These are phyloP conservation scores for Claviceps sp. DNA, from an alignment of 2,329 filamentous ascomycete species.

Conservation along the genomic window DNA sequence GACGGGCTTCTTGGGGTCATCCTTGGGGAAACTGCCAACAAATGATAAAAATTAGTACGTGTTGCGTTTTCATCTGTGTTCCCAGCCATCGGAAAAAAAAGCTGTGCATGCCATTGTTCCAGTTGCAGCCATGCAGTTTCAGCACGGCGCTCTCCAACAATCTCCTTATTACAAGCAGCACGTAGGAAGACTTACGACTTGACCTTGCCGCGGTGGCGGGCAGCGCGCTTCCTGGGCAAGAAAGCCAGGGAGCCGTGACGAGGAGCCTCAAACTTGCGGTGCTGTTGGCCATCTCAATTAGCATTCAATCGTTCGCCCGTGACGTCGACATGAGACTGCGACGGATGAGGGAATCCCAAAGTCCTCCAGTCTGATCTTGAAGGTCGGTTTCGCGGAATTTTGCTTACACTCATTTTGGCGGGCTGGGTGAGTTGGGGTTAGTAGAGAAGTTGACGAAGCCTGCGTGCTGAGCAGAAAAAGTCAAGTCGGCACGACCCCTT, in stretches of 20 bases:
- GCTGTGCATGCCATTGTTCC: background rate
- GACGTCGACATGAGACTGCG: background rate
- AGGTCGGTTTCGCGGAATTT: too few relatives aligned
- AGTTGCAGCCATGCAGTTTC: background rate
- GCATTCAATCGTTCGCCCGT: background rate
- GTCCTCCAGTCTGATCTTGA: too few relatives aligned
- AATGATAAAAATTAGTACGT: background rate
- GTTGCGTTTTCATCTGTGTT: background rate
- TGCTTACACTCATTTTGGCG: constrained; percentile 18
- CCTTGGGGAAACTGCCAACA: constrained; percentile 83
- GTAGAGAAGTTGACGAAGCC: constrained; percentile 19
- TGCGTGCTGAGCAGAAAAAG: constrained; percentile 14
- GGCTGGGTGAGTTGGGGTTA: background rate
- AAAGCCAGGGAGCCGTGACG: constrained; percentile 89
- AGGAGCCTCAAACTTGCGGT: constrained; percentile 64
- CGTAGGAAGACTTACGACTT: constrained; percentile 64
- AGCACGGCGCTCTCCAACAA: background rate
- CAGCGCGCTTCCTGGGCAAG: constrained; percentile 81
- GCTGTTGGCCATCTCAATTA: constrained; percentile 18
- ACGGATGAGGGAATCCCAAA: background rate
- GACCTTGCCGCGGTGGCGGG: constrained; percentile 92
- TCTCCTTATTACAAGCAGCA: background rate
- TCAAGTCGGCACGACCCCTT: constrained; percentile 8
- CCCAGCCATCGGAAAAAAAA: background rate
- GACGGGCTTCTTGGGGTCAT: constrained; percentile 99